These are phyloP conservation scores for Acacia pycnantha DNA, from an alignment of 331 rosid genomes.

Conservation along the genomic window DNA sequence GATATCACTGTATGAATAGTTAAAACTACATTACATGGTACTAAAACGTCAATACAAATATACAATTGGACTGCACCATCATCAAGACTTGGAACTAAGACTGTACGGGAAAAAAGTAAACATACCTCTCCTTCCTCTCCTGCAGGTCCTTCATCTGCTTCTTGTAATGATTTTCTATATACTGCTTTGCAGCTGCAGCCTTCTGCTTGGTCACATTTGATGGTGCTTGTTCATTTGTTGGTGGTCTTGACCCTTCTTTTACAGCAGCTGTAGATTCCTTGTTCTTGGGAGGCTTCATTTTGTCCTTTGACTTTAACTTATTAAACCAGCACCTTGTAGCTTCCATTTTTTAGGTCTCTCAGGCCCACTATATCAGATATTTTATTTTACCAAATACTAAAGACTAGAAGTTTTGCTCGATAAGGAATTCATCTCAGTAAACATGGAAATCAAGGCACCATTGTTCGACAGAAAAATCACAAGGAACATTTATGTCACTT, in stretches of 20 bases:
- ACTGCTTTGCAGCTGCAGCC: conserved; percentile 96
- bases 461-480: conserved; percentile 29
- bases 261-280: conserved; percentile 53
- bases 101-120: background rate
- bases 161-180: conserved; percentile 94
- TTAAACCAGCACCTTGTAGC: conserved; percentile 61
- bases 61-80: conserved; percentile 5
- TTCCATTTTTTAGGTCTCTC: conserved; percentile 55
- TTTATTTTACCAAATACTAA: conserved; percentile 35
- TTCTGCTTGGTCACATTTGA: conserved; percentile 89
- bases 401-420: conserved; percentile 26
- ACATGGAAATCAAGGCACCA: conserved; percentile 26
- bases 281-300: conserved; percentile 55
- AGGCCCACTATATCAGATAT: conserved; percentile 15
- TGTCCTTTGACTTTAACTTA: conserved; percentile 73
- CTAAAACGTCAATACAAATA: conserved; percentile 17
- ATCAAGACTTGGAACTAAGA: conserved; percentile 33
- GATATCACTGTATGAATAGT: conserved; percentile 12
- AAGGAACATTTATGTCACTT: conserved; percentile 34
- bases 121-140: conserved; percentile 91
- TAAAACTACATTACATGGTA: conserved; percentile 6
- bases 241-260: conserved; percentile 59
- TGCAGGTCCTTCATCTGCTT: conserved; percentile 94
- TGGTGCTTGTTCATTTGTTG: conserved; percentile 68
- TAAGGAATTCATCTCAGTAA: conserved; percentile 32